A percentile compares a stretch with the other conserved stretches of the same genome.
Conservation (phyloP, 768 basidiomycete species). For the Suillus bovinus region DNA sequence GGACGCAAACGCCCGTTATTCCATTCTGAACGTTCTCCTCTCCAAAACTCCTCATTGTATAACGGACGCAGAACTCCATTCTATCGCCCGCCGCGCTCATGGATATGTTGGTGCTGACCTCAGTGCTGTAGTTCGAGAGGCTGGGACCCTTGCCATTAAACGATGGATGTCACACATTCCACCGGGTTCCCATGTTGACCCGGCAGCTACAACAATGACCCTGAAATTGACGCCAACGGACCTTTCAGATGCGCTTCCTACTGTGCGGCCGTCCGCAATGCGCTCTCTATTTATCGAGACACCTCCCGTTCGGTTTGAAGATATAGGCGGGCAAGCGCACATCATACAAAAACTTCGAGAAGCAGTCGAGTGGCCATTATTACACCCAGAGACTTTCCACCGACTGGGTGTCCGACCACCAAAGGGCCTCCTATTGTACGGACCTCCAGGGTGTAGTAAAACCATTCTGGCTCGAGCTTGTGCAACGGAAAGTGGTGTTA, state of each 20-base stretch:
- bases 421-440: slow-evolving; percentile 88
- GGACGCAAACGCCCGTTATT: slow-evolving; percentile 77
- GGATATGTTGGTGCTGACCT: slow-evolving; percentile 98
- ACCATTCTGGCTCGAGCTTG: slow-evolving; percentile 90
- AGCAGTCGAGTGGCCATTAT: slow-evolving; percentile 93
- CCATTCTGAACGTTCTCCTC: slow-evolving; percentile 86
- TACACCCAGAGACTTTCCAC: slow-evolving; percentile 83
- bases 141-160: slow-evolving; percentile 90
- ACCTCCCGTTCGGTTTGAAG: slow-evolving; percentile 77
- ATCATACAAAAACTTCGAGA: slow-evolving; percentile 88
- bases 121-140: slow-evolving; percentile 88
- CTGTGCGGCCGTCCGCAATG: slow-evolving; percentile 90
- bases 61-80: slow-evolving; percentile 54
- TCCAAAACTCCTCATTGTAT: slow-evolving; percentile 78
- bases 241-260: slow-evolving; percentile 68
- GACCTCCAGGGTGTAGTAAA: slow-evolving; percentile 97
- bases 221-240: slow-evolving; percentile 59
- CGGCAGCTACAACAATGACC: slow-evolving; percentile 14
- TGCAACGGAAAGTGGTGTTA: slow-evolving; percentile 91
- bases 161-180: slow-evolving; percentile 54
- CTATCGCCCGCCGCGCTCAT: slow-evolving; percentile 78
- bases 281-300: slow-evolving; percentile 90
- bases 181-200: slow-evolving; percentile 4
- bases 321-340: slow-evolving; percentile 84
- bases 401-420: slow-evolving; percentile 88